Conservation (phyloP, 2,329 filamentous ascomycete species). For the Ceratocystis lukuohia region DNA sequence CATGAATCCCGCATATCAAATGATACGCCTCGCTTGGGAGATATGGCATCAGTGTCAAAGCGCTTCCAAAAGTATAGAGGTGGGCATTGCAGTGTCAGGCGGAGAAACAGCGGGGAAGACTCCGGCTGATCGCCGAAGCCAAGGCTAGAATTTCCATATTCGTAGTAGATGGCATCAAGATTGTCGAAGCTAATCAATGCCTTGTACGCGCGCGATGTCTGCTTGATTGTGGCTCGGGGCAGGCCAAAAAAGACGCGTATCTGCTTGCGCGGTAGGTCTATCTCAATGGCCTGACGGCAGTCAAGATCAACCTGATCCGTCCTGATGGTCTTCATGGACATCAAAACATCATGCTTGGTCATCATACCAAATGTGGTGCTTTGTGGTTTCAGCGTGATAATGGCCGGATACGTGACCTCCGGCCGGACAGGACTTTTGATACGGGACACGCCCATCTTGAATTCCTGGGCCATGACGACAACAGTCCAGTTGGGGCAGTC, state of each 20-base stretch:
- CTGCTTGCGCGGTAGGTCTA: conserved; percentile 14
- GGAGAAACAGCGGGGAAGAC: conserved; percentile 28
- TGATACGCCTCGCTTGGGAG: conserved; percentile 26
- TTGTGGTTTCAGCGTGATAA: not conserved
- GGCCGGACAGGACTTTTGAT: conserved; percentile 9
- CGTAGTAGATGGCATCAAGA: conserved; percentile 33
- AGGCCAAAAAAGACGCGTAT: conserved; percentile 15
- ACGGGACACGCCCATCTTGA: conserved; percentile 5
- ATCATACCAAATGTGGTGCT: conserved; percentile 11
- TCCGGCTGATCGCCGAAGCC: not conserved
- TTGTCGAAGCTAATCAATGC: conserved; percentile 34
- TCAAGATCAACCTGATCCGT: conserved; percentile 11
- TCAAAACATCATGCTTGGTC: conserved; percentile 2
- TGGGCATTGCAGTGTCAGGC: conserved; percentile 31
- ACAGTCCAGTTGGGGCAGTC: not conserved
- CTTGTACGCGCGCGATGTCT: conserved; percentile 26
- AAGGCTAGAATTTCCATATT: not conserved
- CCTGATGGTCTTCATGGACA: conserved; percentile 12
- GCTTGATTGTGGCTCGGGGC: not conserved
- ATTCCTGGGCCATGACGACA: not conserved
- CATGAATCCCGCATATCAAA: conserved; percentile 30
- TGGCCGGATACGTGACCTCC: conserved; percentile 9
- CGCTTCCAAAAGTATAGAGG: conserved; percentile 35
- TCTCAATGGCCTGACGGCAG: conserved; percentile 9
- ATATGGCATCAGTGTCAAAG: conserved; percentile 19